phyloP scores from a whole-genome alignment of 164 flowering plant species.

The Nymphaea colorata region DNA sequence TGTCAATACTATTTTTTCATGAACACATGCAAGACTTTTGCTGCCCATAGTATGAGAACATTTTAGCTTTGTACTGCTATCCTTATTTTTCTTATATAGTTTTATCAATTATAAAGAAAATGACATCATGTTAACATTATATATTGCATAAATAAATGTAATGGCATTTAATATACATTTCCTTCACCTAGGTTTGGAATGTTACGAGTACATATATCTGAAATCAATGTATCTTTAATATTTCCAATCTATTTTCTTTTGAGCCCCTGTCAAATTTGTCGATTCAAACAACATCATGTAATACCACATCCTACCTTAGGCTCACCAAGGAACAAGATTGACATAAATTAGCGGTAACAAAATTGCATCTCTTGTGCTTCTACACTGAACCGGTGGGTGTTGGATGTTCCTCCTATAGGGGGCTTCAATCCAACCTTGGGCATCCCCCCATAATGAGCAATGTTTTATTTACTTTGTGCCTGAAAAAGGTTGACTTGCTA shows the following conservation, averaged over 20 bases:
- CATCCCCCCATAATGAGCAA: constrained; percentile 86
- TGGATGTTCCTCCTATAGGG: constrained; percentile 9
- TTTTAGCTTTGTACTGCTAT: too few species aligned
- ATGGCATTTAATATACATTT: too few species aligned
- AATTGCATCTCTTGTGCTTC: constrained; percentile 65
- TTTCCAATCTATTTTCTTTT: constrained; percentile 91
- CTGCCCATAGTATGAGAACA: too few species aligned
- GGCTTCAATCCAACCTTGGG: constrained; percentile 32
- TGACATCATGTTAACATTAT: too few species aligned
- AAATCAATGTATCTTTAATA: constrained; percentile 63
- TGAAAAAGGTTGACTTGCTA: constrained; percentile 57
- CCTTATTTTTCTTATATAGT: too few species aligned
- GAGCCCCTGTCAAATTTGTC: constrained; percentile 66
- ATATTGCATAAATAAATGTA: too few species aligned
- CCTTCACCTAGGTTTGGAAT: too few species aligned
- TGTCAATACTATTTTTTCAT: too few species aligned
- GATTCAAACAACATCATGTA: constrained; percentile 69
- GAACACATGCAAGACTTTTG: too few species aligned
- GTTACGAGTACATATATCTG: constrained; percentile 25
- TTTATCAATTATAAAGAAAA: too few species aligned
- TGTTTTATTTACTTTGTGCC: constrained; percentile 61
- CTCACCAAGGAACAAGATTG: not conserved
- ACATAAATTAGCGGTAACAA: constrained; percentile 84
- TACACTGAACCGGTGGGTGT: constrained; percentile 12
- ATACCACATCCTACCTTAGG: too few species aligned